Evolutionary conservation across 208 protist species (phyloP).

Genomic region (Trypanosoma congolense): DNA sequence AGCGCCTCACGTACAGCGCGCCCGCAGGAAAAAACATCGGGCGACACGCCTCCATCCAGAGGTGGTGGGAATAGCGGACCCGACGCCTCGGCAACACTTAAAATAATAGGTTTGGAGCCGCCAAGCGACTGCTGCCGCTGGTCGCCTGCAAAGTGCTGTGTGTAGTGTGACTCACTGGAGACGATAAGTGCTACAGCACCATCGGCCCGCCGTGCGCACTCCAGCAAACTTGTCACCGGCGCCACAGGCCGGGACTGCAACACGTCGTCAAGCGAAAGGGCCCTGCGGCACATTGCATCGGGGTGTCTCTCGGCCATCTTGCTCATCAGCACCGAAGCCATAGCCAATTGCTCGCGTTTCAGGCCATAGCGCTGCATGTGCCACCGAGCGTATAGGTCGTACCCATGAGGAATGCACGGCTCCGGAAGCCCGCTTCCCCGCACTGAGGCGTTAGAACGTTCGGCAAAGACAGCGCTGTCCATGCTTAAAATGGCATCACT

Average conservation of each 20-base stretch:
- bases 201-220: conserved; percentile 72
- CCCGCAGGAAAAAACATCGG: conserved; percentile 56
- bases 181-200: conserved; percentile 59
- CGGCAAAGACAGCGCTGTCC: conserved; percentile 21
- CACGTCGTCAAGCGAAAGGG: conserved; percentile 42
- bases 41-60: conserved; percentile 35
- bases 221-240: conserved; percentile 41
- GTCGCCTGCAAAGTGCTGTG: conserved; percentile 20
- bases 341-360: conserved; percentile 67
- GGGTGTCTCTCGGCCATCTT: conserved; percentile 53
- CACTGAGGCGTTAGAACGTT: conserved; percentile 36
- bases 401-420: conserved; percentile 62
- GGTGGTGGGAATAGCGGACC: conserved; percentile 60
- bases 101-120: conserved; percentile 29
- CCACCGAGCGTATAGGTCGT: conserved; percentile 71
- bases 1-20: conserved; percentile 47
- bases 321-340: conserved; percentile 73
- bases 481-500: conserved; percentile 48
- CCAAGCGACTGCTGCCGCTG: conserved; percentile 1
- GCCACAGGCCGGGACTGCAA: conserved; percentile 38
- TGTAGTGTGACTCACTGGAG: conserved; percentile 41
- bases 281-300: conserved; percentile 50
- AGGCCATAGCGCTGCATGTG: conserved; percentile 61
- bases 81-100: conserved; percentile 50
- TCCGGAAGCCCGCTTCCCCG: conserved; percentile 30